Evolutionary conservation across 345 rosid genomes (phyloP), one percentile per base, ranked within the genome.

Genomic region (Jatropha curcas): DNA sequence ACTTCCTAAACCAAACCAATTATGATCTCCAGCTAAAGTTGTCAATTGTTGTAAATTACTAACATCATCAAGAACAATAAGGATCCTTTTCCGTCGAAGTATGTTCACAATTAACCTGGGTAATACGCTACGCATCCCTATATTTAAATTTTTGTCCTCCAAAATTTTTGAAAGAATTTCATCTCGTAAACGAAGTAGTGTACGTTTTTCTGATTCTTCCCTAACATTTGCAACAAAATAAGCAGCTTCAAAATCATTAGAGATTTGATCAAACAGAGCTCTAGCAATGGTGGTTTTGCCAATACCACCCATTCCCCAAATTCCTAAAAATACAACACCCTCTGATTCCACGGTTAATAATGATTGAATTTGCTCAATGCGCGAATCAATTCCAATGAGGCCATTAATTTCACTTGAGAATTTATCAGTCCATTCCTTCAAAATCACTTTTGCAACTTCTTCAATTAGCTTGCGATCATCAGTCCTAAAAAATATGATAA

Each of bases 301-400:
- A n/a, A 71, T 71, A n/a, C 74, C 74, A 52, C 74, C 74, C 74
- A 71, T 71, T 1, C 74, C 66, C 57, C 74, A 71, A 39, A 71
- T 59, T 20, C 74, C 74, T 13, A 59, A 1, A 22, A 71, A 27
- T 25, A 61, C n/a, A 59, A 59, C 74, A 59, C 45, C 45, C 4
- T 48, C 10, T 20, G 24, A 60, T 10, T 33, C 45, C 64, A 28
- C 12, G 5, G 30, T 45, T 45, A 71, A 30, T 4, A 27, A 25
- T 5, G 39, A 14, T 30, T 12, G 64, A 30, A 71, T 60, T 12
- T 20, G 57, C 43, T 30, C 57, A 48, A 43, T 20, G 8, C 66
- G 57, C 12, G 57, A 71, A 41, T 59, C 74, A 27, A 71, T 71
- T 45, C 74, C 74, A 16, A 71, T 22, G 5, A 71, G 27, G 12